A percentile compares a stretch with the other conserved stretches of the same genome.
Conservation (phyloP, 108 stramenopile species). For the Hondaea fermentalgiana region DNA sequence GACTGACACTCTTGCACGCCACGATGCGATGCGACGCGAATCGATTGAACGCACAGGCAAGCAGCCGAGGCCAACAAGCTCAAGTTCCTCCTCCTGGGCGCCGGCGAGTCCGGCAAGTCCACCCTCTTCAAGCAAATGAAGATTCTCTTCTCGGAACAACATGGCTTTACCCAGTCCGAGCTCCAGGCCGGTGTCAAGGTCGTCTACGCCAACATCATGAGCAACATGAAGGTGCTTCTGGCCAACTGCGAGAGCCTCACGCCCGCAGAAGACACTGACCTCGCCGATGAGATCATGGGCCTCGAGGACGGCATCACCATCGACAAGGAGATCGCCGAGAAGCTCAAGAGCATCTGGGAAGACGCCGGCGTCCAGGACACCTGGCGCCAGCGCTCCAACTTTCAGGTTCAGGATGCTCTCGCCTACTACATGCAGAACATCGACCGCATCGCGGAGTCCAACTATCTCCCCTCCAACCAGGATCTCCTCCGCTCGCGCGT, state of each 20-base stretch:
- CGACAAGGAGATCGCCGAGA: conserved; percentile 24
- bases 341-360: conserved; percentile 36
- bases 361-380: conserved; percentile 35
- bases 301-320: background rate
- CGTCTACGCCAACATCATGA: conserved; percentile 20
- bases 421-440: background rate
- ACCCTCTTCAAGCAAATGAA: conserved; percentile 91
- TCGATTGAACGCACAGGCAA: conserved; percentile 18
- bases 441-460: conserved; percentile 59
- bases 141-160: conserved; percentile 41
- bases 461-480: conserved; percentile 74
- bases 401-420: conserved; percentile 5
- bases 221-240: conserved; percentile 29
- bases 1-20: conserved; percentile 24
- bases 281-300: background rate
- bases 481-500: conserved; percentile 89
- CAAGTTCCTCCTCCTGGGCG: conserved; percentile 92
- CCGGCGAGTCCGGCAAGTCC: conserved; percentile 95
- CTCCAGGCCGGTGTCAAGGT: background rate
- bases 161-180: conserved; percentile 36
- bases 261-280: background rate
- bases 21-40: background rate
- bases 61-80: conserved; percentile 51
- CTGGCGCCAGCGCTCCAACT: conserved; percentile 12
- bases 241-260: background rate